Percentiles rank a stretch among this genome's conserved stretches.
Evolutionary conservation across 495 filamentous ascomycete genomes (phyloP).

Genomic region (Annulohypoxylon maeteangense): DNA sequence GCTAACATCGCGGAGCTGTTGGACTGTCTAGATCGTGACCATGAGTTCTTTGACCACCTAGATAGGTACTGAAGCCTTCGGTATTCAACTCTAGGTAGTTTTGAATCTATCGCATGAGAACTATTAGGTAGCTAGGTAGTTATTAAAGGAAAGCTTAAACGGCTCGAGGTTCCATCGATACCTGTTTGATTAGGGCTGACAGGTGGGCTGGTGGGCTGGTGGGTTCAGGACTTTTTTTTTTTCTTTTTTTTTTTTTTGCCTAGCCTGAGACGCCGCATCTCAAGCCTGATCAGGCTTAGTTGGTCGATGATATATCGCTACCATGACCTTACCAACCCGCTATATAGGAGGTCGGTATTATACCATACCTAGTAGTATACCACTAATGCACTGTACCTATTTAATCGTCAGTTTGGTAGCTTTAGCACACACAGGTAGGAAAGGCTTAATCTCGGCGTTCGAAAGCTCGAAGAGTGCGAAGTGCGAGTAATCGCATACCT

Average conservation of each 20-base stretch:
- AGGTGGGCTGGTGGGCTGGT: not conserved
- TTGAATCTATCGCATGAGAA: not conserved
- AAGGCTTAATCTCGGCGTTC: not conserved
- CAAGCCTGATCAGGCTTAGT: conserved; percentile 22
- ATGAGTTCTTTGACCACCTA: not conserved
- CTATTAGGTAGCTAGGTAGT: not conserved
- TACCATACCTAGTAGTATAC: too few species aligned
- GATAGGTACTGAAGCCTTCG: not conserved
- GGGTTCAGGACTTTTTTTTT: conserved; percentile 6
- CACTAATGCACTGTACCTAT: not conserved
- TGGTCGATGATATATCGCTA: conserved; percentile 4
- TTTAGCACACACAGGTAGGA: not conserved
- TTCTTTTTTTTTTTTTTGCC: not conserved
- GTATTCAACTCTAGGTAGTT: not conserved
- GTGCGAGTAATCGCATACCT: not conserved
- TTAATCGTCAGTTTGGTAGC: not conserved
- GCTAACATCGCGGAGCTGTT: not conserved
- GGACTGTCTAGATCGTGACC: not conserved
- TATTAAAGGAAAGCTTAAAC: conserved; percentile 6
- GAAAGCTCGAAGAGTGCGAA: not conserved
- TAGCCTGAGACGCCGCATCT: conserved; percentile 7
- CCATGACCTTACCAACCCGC: not conserved
- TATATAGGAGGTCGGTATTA: conserved; percentile 7
- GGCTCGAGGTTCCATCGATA: conserved; percentile 1
- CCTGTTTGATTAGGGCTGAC: not conserved